Evolutionary conservation across 352 stramenopile genomes (phyloP), one percentile per base, ranked within the genome.

Genomic region (Globisporangium sylvaticum): DNA sequence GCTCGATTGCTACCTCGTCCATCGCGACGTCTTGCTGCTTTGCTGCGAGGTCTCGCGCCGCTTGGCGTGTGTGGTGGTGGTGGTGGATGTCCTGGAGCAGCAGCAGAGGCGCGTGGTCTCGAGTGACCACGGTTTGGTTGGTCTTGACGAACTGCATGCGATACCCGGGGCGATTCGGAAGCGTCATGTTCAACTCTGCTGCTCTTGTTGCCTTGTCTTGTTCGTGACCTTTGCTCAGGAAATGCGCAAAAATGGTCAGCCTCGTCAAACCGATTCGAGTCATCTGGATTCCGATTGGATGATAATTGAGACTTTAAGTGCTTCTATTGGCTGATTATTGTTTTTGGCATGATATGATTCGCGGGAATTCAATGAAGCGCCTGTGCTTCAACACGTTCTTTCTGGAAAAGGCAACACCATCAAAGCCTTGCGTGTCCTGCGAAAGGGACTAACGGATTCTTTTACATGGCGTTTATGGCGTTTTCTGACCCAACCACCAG

Each of bases 121-220:
- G 37, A 29, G 54, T 44, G 54, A 44, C 54, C 29, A 64, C 58
- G 4, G 24, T 37, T 53, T 70, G 44, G 48, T 44, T 62, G n/a
- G 27, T 44, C 60, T 58, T 57, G 53, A 64, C 29, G 27, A 52
- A 48, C 7, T 62, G 66, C 61, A 74, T 68, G 48, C 65, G 61
- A 61, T 79, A 78, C 61, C 72, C 77, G 32, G 44, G 60, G 58
- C 77, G 75, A 70, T 81, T 83, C 25, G 79, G 79, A 70, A 87
- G 78, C 56, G 79, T 87, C 79, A 87, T 87, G 65, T 85, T 79
- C 63, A 60, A 74, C 62, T 75, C 29, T 77, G 71, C 63, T 61
- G 57, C 72, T 46, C 9, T 22, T 14, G 29, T 37, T 62, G 42
- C 52, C 64, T 58, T 24, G 25, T 39, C 34, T 54, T 58, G 42